Base-by-base conservation (phyloP, 192 early-diverging fungal species). In the Entophlyctis helioformis region DNA sequence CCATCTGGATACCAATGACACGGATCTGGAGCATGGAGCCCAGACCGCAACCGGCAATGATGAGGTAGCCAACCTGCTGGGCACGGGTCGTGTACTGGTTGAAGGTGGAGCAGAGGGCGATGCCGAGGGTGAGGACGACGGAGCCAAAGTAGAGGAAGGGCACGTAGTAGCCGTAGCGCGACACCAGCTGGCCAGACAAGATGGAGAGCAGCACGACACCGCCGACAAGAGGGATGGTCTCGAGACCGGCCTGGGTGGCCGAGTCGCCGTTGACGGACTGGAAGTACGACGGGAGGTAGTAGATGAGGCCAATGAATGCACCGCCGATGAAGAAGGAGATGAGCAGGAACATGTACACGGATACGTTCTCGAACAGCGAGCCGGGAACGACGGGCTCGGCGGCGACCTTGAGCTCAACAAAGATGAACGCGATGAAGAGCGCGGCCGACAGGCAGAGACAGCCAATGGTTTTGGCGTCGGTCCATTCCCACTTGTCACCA, bases 231-330 rank as follows among this genome's bases (percentile, higher is more conserved):
- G 87, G 84, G 39, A 94, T 57, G 36, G 78, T 55, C 34, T 81
- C 66, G 13, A 89, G 43, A 33, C 91, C 91, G 2, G 86, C 77
- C 6, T 66, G 55, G 1, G 84, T 89, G 0, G 91, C 82, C 15
- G 62, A 48, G 26, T 81, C 75, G 27, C 74, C 81, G 38, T 78
- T 66, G 18, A 90, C 83, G 36, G 94, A 67, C 57, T 89, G 79
- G 58, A 91, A 89, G 60, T 82, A 91, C 33, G 80, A 52, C 22
- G 84, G 80, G n/a, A 83, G 50, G 57, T 88, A 92, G 56, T 80
- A 89, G 13, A 82, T 71, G 15, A 61, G 40, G 11, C 64, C 22
- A 27, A 73, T 58, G 42, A 67, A 62, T 5, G 43, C n/a, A n/a
- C 57, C 53, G 24, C 69, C 74, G 23, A 64, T 20, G 36, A 39